Evolutionary conservation across 495 filamentous ascomycete species (phyloP).

Genomic region (Letharia lupina): DNA sequence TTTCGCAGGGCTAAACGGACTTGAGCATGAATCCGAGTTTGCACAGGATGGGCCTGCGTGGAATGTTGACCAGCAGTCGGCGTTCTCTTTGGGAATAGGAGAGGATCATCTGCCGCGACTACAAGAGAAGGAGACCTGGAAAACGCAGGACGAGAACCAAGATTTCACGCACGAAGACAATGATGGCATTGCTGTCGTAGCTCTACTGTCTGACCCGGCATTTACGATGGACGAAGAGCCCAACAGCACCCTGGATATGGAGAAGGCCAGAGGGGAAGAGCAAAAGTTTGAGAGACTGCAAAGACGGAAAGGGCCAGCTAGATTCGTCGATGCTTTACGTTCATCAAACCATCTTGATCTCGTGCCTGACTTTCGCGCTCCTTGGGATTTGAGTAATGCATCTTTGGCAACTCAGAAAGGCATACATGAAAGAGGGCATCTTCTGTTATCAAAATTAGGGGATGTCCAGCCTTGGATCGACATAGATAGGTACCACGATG

Average conservation of each 20-base stretch:
- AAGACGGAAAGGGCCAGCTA: background rate
- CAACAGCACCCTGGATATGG: slow-evolving; percentile 19
- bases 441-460: slow-evolving; percentile 14
- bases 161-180: background rate
- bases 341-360: slow-evolving; percentile 22
- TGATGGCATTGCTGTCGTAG: slow-evolving; percentile 40
- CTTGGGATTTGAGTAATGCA: background rate
- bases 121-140: background rate
- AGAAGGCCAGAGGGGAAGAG: background rate
- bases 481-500: slow-evolving; percentile 60
- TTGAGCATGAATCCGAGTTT: background rate
- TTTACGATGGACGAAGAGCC: slow-evolving; percentile 42
- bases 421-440: background rate
- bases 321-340: slow-evolving; percentile 21
- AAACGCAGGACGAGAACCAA: background rate
- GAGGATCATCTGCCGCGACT: background rate
- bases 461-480: slow-evolving; percentile 44
- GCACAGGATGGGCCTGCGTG: background rate
- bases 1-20: background rate
- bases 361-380: slow-evolving; percentile 40
- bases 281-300: background rate
- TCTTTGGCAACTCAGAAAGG: background rate
- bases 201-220: slow-evolving; percentile 44
- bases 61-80: background rate
- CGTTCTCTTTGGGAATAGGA: too few relatives aligned